A percentile compares a stretch with the other conserved stretches of the same genome.
Evolutionary conservation across 495 filamentous ascomycete species (phyloP).

Genomic region (Xeromyces bisporus): DNA sequence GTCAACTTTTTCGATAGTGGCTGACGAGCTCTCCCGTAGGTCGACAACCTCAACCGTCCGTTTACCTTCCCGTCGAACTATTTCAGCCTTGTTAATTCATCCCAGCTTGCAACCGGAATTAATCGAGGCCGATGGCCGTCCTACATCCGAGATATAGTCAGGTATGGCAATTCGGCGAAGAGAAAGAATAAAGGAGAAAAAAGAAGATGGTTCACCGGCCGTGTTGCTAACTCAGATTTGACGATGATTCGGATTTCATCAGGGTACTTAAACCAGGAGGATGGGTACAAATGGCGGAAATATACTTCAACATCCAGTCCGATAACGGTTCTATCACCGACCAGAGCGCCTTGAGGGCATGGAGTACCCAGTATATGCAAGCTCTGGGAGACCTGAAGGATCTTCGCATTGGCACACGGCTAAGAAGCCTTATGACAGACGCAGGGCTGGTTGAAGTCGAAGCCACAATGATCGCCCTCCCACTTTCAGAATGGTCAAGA

Average conservation of each 20-base stretch:
- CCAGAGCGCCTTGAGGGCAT: constrained; percentile 51
- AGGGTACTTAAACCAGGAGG: constrained; percentile 51
- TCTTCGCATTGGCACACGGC: constrained; percentile 45
- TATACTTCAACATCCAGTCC: constrained; percentile 77
- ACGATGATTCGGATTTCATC: background rate
- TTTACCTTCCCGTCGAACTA: constrained; percentile 59
- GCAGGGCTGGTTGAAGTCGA: constrained; percentile 66
- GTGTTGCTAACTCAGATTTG: background rate
- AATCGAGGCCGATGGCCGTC: constrained; percentile 56
- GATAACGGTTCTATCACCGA: constrained; percentile 70
- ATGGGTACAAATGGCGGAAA: constrained; percentile 85
- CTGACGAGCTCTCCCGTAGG: constrained; percentile 23
- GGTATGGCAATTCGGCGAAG: constrained; percentile 16
- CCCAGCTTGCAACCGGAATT: constrained; percentile 64
- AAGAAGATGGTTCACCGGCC: too few relatives aligned
- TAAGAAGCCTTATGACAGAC: constrained; percentile 42
- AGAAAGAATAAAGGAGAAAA: too few relatives aligned
- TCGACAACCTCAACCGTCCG: constrained; percentile 62
- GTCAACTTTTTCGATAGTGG: too few relatives aligned
- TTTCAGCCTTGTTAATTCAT: constrained; percentile 85
- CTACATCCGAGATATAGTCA: constrained; percentile 65
- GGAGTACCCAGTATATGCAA: constrained; percentile 53
- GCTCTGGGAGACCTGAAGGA: constrained; percentile 54
- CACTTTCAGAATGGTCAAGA: constrained; percentile 57
- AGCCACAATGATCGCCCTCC: constrained; percentile 49